phyloP scores from a whole-genome alignment of 1,284 basidiomycete species.

The Megacollybia platyphylla region DNA sequence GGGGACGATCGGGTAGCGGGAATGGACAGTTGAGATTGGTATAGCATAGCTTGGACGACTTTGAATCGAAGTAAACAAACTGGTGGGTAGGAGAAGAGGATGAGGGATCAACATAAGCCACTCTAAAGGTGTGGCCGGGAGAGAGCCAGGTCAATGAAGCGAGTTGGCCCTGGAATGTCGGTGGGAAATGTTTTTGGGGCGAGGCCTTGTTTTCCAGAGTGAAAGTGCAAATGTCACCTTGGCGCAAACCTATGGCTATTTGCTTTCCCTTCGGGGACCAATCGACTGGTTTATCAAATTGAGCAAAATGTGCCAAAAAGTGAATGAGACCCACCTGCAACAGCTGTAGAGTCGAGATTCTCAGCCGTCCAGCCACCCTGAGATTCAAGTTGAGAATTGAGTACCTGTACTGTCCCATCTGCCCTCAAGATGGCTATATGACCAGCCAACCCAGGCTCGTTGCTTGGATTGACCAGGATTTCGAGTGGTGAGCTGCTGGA shows the following conservation, averaged over 20 bases:
- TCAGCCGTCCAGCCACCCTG: slow-evolving; percentile 51
- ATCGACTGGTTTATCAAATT: slow-evolving; percentile 31
- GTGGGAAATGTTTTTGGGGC: slow-evolving; percentile 51
- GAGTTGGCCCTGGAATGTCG: slow-evolving; percentile 35
- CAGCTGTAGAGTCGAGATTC: slow-evolving; percentile 36
- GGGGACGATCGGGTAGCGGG: slow-evolving; percentile 32
- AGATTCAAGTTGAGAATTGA: slow-evolving; percentile 40
- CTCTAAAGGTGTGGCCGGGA: slow-evolving; percentile 56
- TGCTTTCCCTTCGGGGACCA: slow-evolving; percentile 89
- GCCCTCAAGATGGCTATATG: slow-evolving; percentile 47
- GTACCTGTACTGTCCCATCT: slow-evolving; percentile 39
- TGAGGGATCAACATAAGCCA: slow-evolving; percentile 45
- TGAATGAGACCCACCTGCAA: slow-evolving; percentile 33
- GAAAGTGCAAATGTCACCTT: slow-evolving; percentile 64
- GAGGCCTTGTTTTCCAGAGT: slow-evolving; percentile 41
- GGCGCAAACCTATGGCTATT: slow-evolving; percentile 61
- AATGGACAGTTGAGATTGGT: slow-evolving; percentile 39
- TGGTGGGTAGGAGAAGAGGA: slow-evolving; percentile 45
- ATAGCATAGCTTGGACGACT: slow-evolving; percentile 37
- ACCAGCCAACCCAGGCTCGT: slow-evolving; percentile 35
- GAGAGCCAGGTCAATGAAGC: slow-evolving; percentile 61
- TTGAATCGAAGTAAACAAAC: slow-evolving; percentile 48
- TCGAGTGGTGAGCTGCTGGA: slow-evolving; percentile 33
- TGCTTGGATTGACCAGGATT: slow-evolving; percentile 53
- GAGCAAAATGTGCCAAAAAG: slow-evolving; percentile 1